phyloP scores from a whole-genome alignment of 441 rosid genomes.

The Erodium texanum region DNA sequence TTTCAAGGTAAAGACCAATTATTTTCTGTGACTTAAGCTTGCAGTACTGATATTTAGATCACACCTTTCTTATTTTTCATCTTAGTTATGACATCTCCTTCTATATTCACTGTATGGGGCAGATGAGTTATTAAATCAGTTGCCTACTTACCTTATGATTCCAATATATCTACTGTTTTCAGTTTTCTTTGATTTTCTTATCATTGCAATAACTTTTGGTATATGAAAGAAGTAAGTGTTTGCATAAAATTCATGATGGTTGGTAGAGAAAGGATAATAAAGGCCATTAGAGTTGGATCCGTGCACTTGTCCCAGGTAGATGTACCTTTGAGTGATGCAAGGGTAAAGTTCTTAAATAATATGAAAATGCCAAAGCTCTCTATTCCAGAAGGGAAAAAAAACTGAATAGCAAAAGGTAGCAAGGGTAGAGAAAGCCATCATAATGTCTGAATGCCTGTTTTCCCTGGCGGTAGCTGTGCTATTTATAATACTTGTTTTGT shows the following conservation, averaged over 20 bases:
- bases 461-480: neutral
- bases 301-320: neutral
- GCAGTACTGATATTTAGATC: neutral
- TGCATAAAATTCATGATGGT: neutral
- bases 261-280: neutral
- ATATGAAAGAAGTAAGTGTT: neutral
- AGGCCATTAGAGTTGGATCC: neutral
- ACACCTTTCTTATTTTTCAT: neutral
- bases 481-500: neutral
- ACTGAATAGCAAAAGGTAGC: neutral
- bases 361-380: neutral
- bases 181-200: neutral
- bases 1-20: conserved; percentile 55
- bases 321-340: neutral
- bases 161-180: neutral
- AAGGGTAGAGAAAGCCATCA: neutral
- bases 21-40: neutral
- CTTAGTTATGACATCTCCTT: neutral
- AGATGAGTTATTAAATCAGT: neutral
- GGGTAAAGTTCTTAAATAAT: neutral
- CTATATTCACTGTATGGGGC: neutral
- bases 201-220: neutral
- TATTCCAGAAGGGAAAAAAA: neutral
- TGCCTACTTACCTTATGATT: neutral
- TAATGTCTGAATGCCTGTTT: neutral